phyloP scores from a whole-genome alignment of 2,329 filamentous ascomycete genomes.

The Raffaelea albimanens region DNA sequence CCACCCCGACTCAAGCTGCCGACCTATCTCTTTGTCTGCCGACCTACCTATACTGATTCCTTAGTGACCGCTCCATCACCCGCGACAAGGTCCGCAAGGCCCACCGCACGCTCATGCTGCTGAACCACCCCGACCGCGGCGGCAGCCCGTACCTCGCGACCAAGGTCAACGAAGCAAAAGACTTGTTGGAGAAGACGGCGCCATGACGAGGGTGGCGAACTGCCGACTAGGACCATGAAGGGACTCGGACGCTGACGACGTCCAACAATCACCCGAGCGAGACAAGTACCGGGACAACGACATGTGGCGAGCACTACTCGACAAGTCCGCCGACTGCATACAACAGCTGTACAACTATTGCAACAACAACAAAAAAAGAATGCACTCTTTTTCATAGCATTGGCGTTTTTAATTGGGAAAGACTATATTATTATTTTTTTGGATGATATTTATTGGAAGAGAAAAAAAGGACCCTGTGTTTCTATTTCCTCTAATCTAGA shows the following conservation, averaged over 20 bases:
- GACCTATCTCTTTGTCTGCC: background rate
- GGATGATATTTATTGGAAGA: background rate
- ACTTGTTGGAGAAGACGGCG: conserved; percentile 70
- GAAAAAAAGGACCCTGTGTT: background rate
- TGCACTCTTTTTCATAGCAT: conserved; percentile 6
- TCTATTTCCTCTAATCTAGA: no score
- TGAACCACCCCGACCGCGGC: conserved; percentile 96
- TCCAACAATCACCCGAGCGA: no score
- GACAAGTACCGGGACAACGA: background rate
- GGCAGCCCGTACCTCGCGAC: conserved; percentile 94
- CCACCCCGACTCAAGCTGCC: no score
- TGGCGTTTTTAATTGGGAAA: conserved; percentile 6
- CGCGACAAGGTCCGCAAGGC: conserved; percentile 95
- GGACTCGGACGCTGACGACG: no score
- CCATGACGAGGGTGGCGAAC: conserved; percentile 5
- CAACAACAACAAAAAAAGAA: conserved; percentile 4
- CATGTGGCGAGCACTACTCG: background rate
- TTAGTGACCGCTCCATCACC: conserved; percentile 79
- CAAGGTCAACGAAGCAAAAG: conserved; percentile 98
- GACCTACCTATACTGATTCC: conserved; percentile 4
- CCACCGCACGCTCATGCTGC: conserved; percentile 88
- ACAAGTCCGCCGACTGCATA: background rate
- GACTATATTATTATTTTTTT: background rate
- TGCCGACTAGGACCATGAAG: no score
- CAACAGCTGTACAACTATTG: conserved; percentile 2